A percentile compares a stretch with the other conserved stretches of the same genome.
These are phyloP conservation scores for Aureobasidium leucospermi DNA, from an alignment of 2,329 filamentous ascomycete genomes.

Conservation along the genomic window DNA sequence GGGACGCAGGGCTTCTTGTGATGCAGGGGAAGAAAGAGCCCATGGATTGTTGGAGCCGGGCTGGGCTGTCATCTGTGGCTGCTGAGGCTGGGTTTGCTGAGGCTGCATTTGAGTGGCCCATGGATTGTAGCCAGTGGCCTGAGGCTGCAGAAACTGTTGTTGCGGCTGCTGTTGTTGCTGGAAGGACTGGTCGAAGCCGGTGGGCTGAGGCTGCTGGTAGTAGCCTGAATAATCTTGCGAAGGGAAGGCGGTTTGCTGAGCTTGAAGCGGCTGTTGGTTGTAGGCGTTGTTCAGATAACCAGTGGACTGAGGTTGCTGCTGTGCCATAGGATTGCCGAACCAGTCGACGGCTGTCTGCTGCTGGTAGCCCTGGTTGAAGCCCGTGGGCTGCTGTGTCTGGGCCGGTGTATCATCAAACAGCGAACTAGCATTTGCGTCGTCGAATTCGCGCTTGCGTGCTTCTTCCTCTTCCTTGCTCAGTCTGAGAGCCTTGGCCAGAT, in stretches of 20 bases:
- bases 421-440: constrained; percentile 74
- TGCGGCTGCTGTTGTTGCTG: constrained; percentile 40
- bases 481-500: constrained; percentile 89
- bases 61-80: constrained; percentile 57
- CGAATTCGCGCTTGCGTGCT: constrained; percentile 72
- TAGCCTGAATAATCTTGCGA: constrained; percentile 56
- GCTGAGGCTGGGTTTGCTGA: constrained; percentile 34
- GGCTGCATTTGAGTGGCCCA: constrained; percentile 35
- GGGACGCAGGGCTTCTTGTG: constrained; percentile 62
- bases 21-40: constrained; percentile 51
- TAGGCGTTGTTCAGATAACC: constrained; percentile 62
- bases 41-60: constrained; percentile 93
- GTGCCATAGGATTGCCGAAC: constrained; percentile 89
- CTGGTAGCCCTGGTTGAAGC: constrained; percentile 95
- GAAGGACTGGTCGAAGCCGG: constrained; percentile 55
- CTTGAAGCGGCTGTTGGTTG: constrained; percentile 68
- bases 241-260: constrained; percentile 53
- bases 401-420: constrained; percentile 77
- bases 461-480: constrained; percentile 94
- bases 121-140: constrained; percentile 51
- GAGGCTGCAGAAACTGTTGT: constrained; percentile 47
- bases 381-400: constrained; percentile 64
- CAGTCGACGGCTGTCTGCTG: constrained; percentile 95
- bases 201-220: constrained; percentile 53
- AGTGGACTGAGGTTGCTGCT: constrained; percentile 57